Evolutionary conservation across 169 alveolate genomes (phyloP), one percentile per base, ranked within the genome.

Genomic region (Plasmodium knowlesi): DNA sequence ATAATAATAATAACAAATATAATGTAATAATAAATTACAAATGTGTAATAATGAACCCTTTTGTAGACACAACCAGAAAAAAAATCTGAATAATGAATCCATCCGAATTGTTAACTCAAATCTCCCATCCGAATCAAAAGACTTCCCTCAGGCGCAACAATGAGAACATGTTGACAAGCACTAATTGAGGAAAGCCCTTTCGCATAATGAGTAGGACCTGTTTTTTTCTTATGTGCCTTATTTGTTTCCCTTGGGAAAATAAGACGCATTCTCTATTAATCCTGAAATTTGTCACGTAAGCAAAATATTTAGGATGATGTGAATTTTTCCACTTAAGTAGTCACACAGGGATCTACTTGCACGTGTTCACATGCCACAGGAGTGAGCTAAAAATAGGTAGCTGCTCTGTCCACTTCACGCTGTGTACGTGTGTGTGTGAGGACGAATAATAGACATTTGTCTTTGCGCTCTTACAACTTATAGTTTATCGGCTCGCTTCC

Each of bases 401-500:
- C 43, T 57, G 9, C 76, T 10, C 76, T 43, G 30, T 30, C 28
- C 25, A 53, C 22, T 30, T 30, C 67, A 2, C 39, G 19, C n/a
- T 43, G 72, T 3, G 78, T 0, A 0, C 22, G n/a, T 25, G n/a
- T 32, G 53, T 5, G 9, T 32, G 39, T 32, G 46, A 5, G 4
- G 9, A 19, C n/a, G 28, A 74, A 46, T 16, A 14, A 80, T 41
- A 80, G 3, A 14, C 72, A 43, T 37, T 79, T 39, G 76, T 37
- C 14, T 79, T 79, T 25, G n/a, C 32, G 28, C 43, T 53, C 46
- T 85, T 85, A 85, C 93, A 85, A 3, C 50, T 46, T 76, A 54
- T 46, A 41, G 80, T 73, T 28, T 70, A 74, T 85, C 6, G 78
- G 85, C 25, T 76, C 86, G 46, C 86, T 73, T 53, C 80, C 93